Base-by-base conservation (phyloP, 129 eudicot genomes). In the Apium graveolens region DNA sequence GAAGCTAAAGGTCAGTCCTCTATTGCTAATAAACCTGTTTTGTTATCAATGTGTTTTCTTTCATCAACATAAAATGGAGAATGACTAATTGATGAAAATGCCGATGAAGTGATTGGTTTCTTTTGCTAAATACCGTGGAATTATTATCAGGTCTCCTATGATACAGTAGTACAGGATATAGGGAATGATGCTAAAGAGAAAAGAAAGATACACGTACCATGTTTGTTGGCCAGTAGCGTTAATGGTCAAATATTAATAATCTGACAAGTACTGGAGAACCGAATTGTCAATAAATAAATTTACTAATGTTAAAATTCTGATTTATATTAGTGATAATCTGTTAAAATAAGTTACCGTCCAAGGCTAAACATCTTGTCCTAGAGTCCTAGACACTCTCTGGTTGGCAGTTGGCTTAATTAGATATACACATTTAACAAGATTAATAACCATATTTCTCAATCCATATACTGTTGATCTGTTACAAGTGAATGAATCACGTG, bases 1-100 rank as follows among this genome's bases (percentile, higher is more conserved):
- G 48, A 95, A 90, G 81, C 94, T 88, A 83, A 95, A 95, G 98
- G 98, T 95, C 53, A 79, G 88, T 78, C 57, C 46, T 74, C 49
- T 29, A 41, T 72, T 72, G 41, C 76, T 27, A 24, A 20, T 39
- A 21, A n/a, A 24, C 51, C 17, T n/a, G 76, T 73, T 73, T 13
- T 12, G 55, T 16, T 73, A 29, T 72, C 5, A 11, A 26, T 57
- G 5, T 57, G 66, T 7, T 53, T 21, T 53, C 27, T 53, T 53
- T 57, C 14, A n/a, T n/a, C 6, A 1, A n/a, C 32, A n/a, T n/a
- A 57, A 60, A 60, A 3, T 2, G 65, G 65, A 24, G 31, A 57
- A 57, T 60, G 68, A n/a, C 6, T 60, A 24, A 60, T 60, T 60
- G 68, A 7, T 60, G 68, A 60, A 60, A 60, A 60, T 60, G 17